Evolutionary conservation across 2,329 filamentous ascomycete genomes (phyloP), one percentile per base, ranked within the genome.

Genomic region (Fusarium sp.): DNA sequence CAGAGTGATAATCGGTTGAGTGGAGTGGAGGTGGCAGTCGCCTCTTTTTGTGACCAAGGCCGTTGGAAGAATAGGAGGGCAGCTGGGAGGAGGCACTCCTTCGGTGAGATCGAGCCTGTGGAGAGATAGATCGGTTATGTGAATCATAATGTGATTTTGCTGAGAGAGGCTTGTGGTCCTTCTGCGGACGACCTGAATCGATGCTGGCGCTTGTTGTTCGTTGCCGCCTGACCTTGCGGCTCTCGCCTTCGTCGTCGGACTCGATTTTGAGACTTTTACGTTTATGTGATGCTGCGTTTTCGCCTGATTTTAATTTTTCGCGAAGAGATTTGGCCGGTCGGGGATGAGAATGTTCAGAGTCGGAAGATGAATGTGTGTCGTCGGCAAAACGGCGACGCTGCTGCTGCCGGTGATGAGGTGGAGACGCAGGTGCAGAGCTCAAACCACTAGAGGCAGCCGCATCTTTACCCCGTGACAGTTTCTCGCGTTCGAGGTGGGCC

Each of bases 61-160:
- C 87, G 76, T 88, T 88, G 29, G 84, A 81, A 62, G 84, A 81
- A 63, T 87, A 80, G 6, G 85, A 82, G 2, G 86, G 83, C 21
- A 90, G 82, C 73, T 92, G 89, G 1, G 87, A 90, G 4, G 91
- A 92, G 28, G 84, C 80, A 69, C 89, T 91, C 62, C 90, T 85
- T 54, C 89, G 85, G 75, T 92, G 90, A 28, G 80, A 76, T 70
- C 86, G 85, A 48, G 82, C 77, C 47, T 84, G 86, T 13, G 90
- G 90, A 20, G 91, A 92, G 21, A 83, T 79, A 12, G 91, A 92
- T 65, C 85, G 75, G 43, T 74, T 71, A 39, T 74, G 76, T 35
- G 71, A 63, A 57, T 80, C 77, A 71, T 76, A 70, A 47, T 77
- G 76, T 24, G 71, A 70, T 59, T 77, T 79, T 46, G 78, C 69